phyloP scores from a whole-genome alignment of 306 rosid genomes.

The Rosa chinensis region DNA sequence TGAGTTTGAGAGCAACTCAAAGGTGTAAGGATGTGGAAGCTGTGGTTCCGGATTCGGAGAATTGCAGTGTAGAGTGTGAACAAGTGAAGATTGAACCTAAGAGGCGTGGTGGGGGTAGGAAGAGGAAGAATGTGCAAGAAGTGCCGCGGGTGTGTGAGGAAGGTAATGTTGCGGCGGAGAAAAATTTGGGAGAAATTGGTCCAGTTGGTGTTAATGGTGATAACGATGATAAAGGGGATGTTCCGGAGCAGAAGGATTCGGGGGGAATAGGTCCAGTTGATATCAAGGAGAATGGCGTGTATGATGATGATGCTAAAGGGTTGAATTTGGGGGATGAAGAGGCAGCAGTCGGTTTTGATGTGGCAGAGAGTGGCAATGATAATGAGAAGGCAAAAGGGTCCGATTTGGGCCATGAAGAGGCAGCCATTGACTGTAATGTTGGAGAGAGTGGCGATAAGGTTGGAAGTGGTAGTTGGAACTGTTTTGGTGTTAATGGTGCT shows the following conservation, averaged over 20 bases:
- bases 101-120: not conserved
- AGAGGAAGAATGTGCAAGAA: not conserved
- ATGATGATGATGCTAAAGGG: not conserved
- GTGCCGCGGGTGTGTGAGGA: not conserved
- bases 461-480: not conserved
- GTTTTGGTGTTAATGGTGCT: not conserved
- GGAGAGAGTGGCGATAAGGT: slow-evolving; percentile 7
- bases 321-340: not conserved
- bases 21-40: slow-evolving; percentile 30
- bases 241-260: not conserved
- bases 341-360: not conserved
- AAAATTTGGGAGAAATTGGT: not conserved
- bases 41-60: slow-evolving; percentile 19
- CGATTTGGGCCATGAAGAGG: not conserved
- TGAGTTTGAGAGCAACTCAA: slow-evolving; percentile 24
- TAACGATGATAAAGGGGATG: not conserved
- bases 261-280: not conserved
- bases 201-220: not conserved
- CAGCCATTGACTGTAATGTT: not conserved
- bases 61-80: slow-evolving; percentile 25
- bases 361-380: not conserved
- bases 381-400: not conserved
- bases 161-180: not conserved
- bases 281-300: not conserved
- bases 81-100: slow-evolving; percentile 36